Percentiles rank a stretch among this genome's conserved stretches.
phyloP scores from a whole-genome alignment of 805 yeast species.

The Cyberlindnera mrakii region DNA sequence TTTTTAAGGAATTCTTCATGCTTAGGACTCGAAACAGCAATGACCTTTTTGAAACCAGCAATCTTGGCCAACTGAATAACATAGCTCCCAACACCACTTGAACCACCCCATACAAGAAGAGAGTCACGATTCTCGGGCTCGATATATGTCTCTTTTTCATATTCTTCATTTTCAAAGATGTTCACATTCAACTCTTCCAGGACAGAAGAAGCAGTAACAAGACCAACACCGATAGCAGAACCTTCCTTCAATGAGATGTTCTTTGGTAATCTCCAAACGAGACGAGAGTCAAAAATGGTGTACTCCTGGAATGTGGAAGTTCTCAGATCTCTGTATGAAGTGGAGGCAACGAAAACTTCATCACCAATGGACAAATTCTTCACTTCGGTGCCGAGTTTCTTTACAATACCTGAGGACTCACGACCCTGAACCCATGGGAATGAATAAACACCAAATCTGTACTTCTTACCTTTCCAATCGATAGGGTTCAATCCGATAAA shows the following conservation, averaged over 20 bases:
- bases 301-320: constrained; percentile 44
- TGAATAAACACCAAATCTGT: constrained; percentile 38
- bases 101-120: constrained; percentile 42
- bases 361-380: constrained; percentile 27
- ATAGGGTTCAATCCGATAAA: constrained; percentile 40
- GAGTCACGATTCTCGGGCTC: constrained; percentile 12
- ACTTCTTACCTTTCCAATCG: constrained; percentile 45
- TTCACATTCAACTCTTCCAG: constrained; percentile 22
- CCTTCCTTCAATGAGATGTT: constrained; percentile 31
- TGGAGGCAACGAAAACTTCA: constrained; percentile 38
- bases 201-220: constrained; percentile 37
- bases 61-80: constrained; percentile 36
- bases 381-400: constrained; percentile 30
- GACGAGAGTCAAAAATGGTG: constrained; percentile 37
- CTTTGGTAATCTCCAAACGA: constrained; percentile 39
- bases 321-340: constrained; percentile 40
- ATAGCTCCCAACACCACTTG: constrained; percentile 41
- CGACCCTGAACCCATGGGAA: constrained; percentile 48
- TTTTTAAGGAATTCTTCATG: constrained; percentile 29
- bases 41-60: constrained; percentile 31
- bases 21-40: constrained; percentile 39
- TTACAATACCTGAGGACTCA: constrained; percentile 37
- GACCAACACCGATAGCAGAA: constrained; percentile 41
- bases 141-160: constrained; percentile 4
- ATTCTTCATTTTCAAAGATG: constrained; percentile 11